Evolutionary conservation across 257 asterid genomes (phyloP).

Genomic region (Solanum pennellii): DNA sequence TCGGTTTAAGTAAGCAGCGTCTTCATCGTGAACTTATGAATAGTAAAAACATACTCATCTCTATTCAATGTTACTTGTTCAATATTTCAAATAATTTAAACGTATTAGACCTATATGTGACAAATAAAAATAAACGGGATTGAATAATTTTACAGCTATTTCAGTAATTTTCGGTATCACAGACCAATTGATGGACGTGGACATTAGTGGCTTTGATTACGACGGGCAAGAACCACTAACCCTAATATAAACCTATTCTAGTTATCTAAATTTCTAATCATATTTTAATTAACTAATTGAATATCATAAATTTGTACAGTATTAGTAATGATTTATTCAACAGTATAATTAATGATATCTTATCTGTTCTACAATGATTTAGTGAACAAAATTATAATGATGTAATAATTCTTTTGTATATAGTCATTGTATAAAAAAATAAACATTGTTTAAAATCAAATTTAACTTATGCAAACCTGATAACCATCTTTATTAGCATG

Average conservation of each 20-base stretch:
- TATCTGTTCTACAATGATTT: not conserved
- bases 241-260: not conserved
- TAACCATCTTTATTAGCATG: not conserved
- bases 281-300: not conserved
- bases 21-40: accelerated
- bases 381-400: not conserved
- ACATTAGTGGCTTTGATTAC: slow-evolving; percentile 9
- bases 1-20: not conserved
- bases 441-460: not conserved
- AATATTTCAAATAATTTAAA: no score
- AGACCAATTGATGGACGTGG: slow-evolving; percentile 29
- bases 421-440: not conserved
- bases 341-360: not conserved
- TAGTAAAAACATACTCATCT: not conserved
- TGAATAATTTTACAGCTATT: not conserved
- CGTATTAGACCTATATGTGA: accelerated
- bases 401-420: not conserved
- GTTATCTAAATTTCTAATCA: not conserved
- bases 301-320: not conserved
- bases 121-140: not conserved
- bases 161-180: slow-evolving; percentile 11
- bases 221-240: not conserved
- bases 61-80: accelerated
- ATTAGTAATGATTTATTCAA: not conserved
- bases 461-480: not conserved